Evolutionary conservation across 2,329 filamentous ascomycete genomes (phyloP), one percentile per base, ranked within the genome.

Genomic region (Bimuria novae-zelandiae): DNA sequence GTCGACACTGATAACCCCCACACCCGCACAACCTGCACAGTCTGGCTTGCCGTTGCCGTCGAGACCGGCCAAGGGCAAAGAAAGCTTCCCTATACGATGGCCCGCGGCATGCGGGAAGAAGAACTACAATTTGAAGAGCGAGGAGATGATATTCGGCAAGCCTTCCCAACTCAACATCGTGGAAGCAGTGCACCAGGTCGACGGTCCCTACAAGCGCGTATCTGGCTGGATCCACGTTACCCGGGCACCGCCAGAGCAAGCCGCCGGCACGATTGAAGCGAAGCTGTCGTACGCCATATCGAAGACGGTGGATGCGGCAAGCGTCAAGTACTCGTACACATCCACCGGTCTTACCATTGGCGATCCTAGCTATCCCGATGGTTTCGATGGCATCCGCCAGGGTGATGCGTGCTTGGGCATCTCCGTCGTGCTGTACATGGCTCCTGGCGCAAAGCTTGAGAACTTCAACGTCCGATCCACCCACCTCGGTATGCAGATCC

Each of bases 401-500:
- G 59, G 62, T 0, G 62, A 60, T 7, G 61, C 74, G 2, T 76
- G 75, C 46, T 55, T 78, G 11, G 72, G 71, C 16, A 69, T 78
- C 25, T 71, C 66, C 12, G 58, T 76, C 10, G 64, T 66, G 0
- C 51, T 78, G 3, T 74, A 73, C 49, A 60, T 78, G 51, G 67
- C 67, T n/a, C 45, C 65, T 7, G 68, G 69, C 7, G 55, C 68
- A 3, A 55, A 55, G 3, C 48, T 77, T 1, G 61, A 74, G 10
- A 69, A 70, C 11, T 62, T 77, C 29, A 64, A 69, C 10, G 54
- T 77, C 16, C 53, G 57, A 3, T 70, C 71, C 12, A 67, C 64
- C 3, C 73, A 77, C 48, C 60, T 77, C 33, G 68, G 74, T 19
- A 69, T 77, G 59, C 61, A 71, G 5, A 59, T 76, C 8, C 70